Base-by-base conservation (phyloP, 257 asterid genomes). In the Solanum virginianum region DNA sequence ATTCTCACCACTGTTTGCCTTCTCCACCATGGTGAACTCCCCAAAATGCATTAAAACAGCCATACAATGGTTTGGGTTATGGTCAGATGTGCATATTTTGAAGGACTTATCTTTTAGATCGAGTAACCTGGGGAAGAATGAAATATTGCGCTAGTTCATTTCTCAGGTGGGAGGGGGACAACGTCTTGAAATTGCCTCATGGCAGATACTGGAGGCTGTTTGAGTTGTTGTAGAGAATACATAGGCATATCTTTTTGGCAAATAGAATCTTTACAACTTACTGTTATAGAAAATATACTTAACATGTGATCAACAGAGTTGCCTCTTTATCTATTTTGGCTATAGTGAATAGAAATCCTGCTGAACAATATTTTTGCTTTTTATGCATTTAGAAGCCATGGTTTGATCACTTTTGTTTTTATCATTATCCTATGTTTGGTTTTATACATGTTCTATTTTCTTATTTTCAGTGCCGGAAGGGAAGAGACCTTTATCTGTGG, bases 401-500 rank as follows among this genome's bases (percentile, higher is more conserved):
- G 82, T 77, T 77, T 26, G 65, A 51, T 16, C 26, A 9, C 15
- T 26, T 77, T 10, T 16, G 6, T 77, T 51, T 51, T 26, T 3
- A 14, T 75, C 62, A 15, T 49, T 49, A 49, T 14, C 22, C 45
- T 49, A 75, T 24, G 15, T 24, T 49, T 75, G 62, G 8, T 75
- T 75, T 51, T 15, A 32, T 13, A 18, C 39, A n/a, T 66, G 81
- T 68, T 83, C 65, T 60, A 77, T 82, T 81, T 72, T 85, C 57
- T 83, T 74, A 55, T 16, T 60, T 88, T 85, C 95, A 95, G 99
- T 97, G 98, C 85, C 93, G 99, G 87, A 97, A 97, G 89, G 98
- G 98, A 51, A 95, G 87, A 88, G 98, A 97, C 92, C 96, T 97
- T 32, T 95, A 95, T 89, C 85, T 95, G 39, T 97, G 99, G 99